Evolutionary conservation across 805 yeast genomes (phyloP), one percentile per base, ranked within the genome.

Genomic region (Starmerella bombicola): DNA sequence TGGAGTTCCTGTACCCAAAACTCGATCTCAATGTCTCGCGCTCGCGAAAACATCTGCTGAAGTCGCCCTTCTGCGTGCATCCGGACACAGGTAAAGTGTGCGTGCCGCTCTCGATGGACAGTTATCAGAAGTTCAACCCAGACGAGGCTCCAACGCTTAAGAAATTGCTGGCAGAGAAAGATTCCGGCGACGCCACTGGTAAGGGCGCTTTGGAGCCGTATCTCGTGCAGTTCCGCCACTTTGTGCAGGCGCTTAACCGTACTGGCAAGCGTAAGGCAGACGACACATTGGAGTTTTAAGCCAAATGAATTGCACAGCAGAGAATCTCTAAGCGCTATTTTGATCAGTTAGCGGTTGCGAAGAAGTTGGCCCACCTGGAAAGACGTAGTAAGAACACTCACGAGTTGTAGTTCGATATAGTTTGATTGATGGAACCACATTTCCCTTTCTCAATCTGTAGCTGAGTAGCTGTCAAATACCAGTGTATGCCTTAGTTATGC

Each of bases 31-130:
- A 86, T 60, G 98, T 91, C 26, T 80, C 97, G 6, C 72, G 78
- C 50, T 91, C 81, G 58, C 68, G 86, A 55, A 83, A 78, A 62
- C 98, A 91, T 66, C 76, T 91, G 62, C 70, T 91, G 53, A 91
- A 91, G 58, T 81, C 96, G 1, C 98, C 98, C 15, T 91, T 91
- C 59, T 88, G 97, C 65, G 77, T 91, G 32, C 98, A 91, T 59
- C 98, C 98, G 2, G 78, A 84, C 2, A 91, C 98, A 0, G 95
- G 95, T 6, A 80, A 82, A 53, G 81, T 91, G 3, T 91, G 97
- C 72, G 95, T 91, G 6, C 95, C 97, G 0, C 57, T 70, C 34
- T 63, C 59, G 38, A 46, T 60, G 0, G 55, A 47, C 3, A 55
- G 62, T 30, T 43, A 51, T 17, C 55, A 52, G 15, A 74, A 74